Evolutionary conservation across 108 stramenopile genomes (phyloP).

Genomic region (Schizochytrium sp.): DNA sequence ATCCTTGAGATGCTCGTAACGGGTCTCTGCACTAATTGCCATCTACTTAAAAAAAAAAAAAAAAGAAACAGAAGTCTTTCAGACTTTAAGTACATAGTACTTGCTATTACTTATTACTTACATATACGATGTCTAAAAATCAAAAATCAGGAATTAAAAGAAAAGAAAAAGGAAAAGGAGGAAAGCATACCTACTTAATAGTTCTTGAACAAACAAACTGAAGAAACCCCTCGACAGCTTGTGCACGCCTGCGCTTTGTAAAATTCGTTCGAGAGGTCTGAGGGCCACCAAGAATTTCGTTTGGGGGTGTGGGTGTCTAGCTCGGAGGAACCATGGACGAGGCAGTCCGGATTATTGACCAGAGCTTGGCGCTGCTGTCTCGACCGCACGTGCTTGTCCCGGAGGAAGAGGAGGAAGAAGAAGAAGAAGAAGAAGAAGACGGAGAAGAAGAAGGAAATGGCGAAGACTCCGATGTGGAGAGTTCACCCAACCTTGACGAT

Average conservation of each 20-base stretch:
- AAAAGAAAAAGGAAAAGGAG: too few species aligned
- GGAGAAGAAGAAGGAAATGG: background rate
- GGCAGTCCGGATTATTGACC: background rate
- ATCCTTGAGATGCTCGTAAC: too few species aligned
- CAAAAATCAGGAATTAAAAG: too few species aligned
- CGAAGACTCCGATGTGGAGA: background rate
- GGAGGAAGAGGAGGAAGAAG: background rate
- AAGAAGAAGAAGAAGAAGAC: background rate
- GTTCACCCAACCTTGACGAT: background rate
- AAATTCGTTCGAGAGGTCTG: background rate
- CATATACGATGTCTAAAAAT: too few species aligned
- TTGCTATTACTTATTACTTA: too few species aligned
- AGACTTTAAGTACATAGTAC: too few species aligned
- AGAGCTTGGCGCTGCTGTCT: constrained; percentile 40
- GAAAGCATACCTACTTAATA: too few species aligned
- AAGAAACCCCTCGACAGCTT: too few species aligned
- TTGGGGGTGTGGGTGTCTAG: background rate
- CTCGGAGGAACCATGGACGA: background rate
- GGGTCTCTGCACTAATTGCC: too few species aligned
- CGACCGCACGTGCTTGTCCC: constrained; percentile 42
- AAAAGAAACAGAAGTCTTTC: too few species aligned
- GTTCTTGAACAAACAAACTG: too few species aligned
- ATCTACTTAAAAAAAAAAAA: too few species aligned
- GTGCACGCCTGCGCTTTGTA: background rate
- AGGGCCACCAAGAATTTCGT: background rate